Percentiles rank a stretch among this genome's conserved stretches.
Evolutionary conservation across 2,329 filamentous ascomycete genomes (phyloP).

Genomic region (Fusarium sp.): DNA sequence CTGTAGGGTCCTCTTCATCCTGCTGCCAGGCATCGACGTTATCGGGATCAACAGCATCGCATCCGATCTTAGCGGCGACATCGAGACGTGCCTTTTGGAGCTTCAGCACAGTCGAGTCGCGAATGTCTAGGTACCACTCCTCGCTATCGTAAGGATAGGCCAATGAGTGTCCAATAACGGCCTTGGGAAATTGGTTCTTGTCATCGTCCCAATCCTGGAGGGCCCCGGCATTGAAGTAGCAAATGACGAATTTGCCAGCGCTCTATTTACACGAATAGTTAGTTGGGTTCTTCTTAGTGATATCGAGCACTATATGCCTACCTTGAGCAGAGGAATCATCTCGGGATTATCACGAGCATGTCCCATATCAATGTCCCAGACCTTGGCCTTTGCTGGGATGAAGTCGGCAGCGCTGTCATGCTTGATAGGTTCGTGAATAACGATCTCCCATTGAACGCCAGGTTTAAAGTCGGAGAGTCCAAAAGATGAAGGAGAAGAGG

Average conservation of each 20-base stretch:
- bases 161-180: slow-evolving; percentile 44
- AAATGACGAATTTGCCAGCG: slow-evolving; percentile 50
- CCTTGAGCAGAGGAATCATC: slow-evolving; percentile 50
- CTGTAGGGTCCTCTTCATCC: slow-evolving; percentile 46
- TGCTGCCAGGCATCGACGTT: slow-evolving; percentile 52
- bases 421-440: slow-evolving; percentile 50
- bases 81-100: slow-evolving; percentile 51
- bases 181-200: slow-evolving; percentile 43
- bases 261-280: slow-evolving; percentile 17
- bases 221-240: slow-evolving; percentile 53
- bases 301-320: slow-evolving; percentile 5
- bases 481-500: slow-evolving; percentile 1
- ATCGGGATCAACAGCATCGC: slow-evolving; percentile 53
- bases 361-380: slow-evolving; percentile 52
- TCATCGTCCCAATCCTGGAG: slow-evolving; percentile 49
- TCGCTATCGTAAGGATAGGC: slow-evolving; percentile 45
- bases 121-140: slow-evolving; percentile 51
- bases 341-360: slow-evolving; percentile 45
- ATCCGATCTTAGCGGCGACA: slow-evolving; percentile 47
- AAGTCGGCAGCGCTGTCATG: slow-evolving; percentile 44
- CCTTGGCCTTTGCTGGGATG: slow-evolving; percentile 45
- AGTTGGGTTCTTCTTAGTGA: neutral
- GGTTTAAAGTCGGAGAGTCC: slow-evolving; percentile 44
- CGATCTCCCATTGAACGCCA: slow-evolving; percentile 50
- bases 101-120: slow-evolving; percentile 42